Conservation (phyloP, 2,329 filamentous ascomycete species). For the Dothidotthia symphoricarpi region DNA sequence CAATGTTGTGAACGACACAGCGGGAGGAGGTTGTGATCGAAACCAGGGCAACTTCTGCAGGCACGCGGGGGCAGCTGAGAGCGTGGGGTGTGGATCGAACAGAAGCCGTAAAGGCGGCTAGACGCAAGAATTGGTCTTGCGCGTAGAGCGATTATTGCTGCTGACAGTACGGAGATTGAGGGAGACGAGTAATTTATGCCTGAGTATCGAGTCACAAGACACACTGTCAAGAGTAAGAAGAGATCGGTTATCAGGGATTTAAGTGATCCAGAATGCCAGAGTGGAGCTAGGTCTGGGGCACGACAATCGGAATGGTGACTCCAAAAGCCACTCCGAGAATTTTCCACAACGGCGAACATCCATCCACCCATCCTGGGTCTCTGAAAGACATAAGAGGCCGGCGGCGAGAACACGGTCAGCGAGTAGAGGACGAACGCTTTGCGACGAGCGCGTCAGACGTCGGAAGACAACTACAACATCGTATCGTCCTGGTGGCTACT, state of each 20-base stretch:
- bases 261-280: constrained; percentile 22
- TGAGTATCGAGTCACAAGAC: constrained; percentile 4
- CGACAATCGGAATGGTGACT: constrained; percentile 25
- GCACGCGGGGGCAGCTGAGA: constrained; percentile 22
- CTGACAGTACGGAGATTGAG: constrained; percentile 12
- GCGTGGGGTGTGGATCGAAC: constrained; percentile 26
- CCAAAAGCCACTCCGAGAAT: constrained; percentile 25
- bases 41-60: constrained; percentile 24
- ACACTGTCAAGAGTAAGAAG: constrained; percentile 4
- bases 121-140: constrained; percentile 20
- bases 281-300: constrained; percentile 26
- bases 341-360: constrained; percentile 16
- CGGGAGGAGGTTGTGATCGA: constrained; percentile 23
- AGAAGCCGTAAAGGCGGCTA: constrained; percentile 18
- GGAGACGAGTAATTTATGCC: constrained; percentile 6
- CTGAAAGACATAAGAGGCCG: constrained; percentile 14
- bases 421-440: constrained; percentile 13
- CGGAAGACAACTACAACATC: constrained; percentile 10
- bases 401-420: constrained; percentile 11
- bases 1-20: constrained; percentile 15
- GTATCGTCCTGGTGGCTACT: constrained; percentile 9
- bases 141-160: constrained; percentile 26
- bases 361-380: too few relatives aligned
- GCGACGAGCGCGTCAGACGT: constrained; percentile 5
- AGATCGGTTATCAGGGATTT: constrained; percentile 18